These are phyloP conservation scores for Catenaria anguillulae DNA, from an alignment of 371 early-diverging fungal species.

Conservation along the genomic window DNA sequence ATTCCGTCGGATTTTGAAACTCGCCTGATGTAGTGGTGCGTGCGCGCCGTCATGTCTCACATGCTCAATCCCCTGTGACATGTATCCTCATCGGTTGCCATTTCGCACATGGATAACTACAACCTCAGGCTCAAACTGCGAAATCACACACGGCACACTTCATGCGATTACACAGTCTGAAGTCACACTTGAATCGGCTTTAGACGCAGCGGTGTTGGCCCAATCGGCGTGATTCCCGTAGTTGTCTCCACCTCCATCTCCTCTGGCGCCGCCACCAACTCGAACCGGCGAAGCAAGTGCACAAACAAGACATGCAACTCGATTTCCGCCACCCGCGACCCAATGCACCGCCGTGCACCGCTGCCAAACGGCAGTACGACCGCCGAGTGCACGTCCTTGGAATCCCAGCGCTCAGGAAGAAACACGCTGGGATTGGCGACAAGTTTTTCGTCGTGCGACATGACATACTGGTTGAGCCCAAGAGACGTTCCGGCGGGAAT, in stretches of 20 bases:
- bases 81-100: too few species aligned
- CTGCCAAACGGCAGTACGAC: not conserved
- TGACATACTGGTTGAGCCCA: not conserved
- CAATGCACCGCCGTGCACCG: not conserved
- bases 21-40: too few species aligned
- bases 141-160: too few species aligned
- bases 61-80: too few species aligned
- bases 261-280: not conserved
- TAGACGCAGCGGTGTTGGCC: not conserved
- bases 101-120: too few species aligned
- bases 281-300: not conserved
- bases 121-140: too few species aligned
- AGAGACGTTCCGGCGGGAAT: not conserved
- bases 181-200: not conserved
- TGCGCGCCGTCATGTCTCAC: too few species aligned
- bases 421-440: not conserved
- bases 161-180: too few species aligned
- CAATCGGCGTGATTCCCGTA: not conserved
- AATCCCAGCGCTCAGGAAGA: not conserved
- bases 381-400: not conserved
- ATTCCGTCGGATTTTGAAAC: too few species aligned
- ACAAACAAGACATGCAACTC: not conserved
- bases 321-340: not conserved
- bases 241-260: not conserved
- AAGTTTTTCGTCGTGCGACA: not conserved